Evolutionary conservation across 306 rosid species (phyloP).

Genomic region (Rubus idaeus): DNA sequence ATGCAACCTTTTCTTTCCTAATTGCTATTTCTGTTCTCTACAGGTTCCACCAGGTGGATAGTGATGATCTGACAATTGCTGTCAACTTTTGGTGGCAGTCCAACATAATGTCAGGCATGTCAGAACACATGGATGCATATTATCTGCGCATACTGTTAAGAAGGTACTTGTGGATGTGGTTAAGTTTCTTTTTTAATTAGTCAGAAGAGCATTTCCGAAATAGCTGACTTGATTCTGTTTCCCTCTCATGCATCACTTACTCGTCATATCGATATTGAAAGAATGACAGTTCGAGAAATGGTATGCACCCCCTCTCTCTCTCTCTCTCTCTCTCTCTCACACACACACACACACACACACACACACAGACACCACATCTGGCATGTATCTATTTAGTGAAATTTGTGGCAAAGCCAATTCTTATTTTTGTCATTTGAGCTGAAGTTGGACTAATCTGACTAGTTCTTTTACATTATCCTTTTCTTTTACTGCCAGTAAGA

Average conservation of each 20-base stretch:
- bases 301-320: constrained; percentile 48
- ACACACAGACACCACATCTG: not conserved
- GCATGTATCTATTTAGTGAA: not conserved
- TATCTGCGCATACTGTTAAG: constrained; percentile 80
- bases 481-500: not conserved
- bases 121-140: constrained; percentile 92
- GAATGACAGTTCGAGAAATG: constrained; percentile 88
- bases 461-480: not conserved
- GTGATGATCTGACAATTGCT: constrained; percentile 88
- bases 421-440: not conserved
- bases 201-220: constrained; percentile 5
- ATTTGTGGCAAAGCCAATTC: not conserved
- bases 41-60: constrained; percentile 95
- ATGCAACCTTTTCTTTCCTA: not conserved
- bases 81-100: constrained; percentile 97
- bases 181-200: constrained; percentile 22
- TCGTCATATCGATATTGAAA: constrained; percentile 38
- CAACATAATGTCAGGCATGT: constrained; percentile 58
- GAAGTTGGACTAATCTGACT: not conserved
- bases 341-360: not conserved
- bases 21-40: constrained; percentile 13
- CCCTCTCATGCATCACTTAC: constrained; percentile 34
- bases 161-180: constrained; percentile 56
- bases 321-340: constrained; percentile 9
- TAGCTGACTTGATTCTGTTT: constrained; percentile 46